Percentiles rank a stretch among this genome's conserved stretches.
Conservation (phyloP, 306 rosid genomes). For the Prunus mira region DNA sequence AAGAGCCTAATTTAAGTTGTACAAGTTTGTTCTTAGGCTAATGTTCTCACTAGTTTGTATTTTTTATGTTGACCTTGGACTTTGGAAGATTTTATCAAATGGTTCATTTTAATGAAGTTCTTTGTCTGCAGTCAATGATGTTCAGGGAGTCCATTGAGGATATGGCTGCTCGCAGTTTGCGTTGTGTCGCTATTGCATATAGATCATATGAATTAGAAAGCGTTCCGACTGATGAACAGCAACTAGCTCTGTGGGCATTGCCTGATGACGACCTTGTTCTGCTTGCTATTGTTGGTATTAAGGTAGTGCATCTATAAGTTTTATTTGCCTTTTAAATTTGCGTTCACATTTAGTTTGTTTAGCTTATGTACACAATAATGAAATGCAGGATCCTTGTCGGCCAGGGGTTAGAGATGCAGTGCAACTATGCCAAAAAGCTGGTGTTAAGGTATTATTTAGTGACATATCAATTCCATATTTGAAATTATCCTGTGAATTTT, state of each 20-base stretch:
- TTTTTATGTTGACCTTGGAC: not conserved
- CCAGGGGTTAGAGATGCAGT: conserved; percentile 71
- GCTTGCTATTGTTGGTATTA: conserved; percentile 85
- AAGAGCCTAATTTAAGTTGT: not conserved
- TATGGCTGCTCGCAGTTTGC: conserved; percentile 72
- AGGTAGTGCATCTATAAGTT: conserved; percentile 37
- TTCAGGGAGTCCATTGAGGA: conserved; percentile 66
- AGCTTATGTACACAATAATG: not conserved
- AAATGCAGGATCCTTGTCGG: conserved; percentile 74
- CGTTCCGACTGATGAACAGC: conserved; percentile 65
- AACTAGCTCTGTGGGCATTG: conserved; percentile 62
- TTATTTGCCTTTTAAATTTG: not conserved
- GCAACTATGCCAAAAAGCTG: conserved; percentile 82
- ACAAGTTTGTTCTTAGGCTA: not conserved
- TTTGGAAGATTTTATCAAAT: not conserved
- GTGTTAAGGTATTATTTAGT: conserved; percentile 70
- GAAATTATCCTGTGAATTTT: not conserved
- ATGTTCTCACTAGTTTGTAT: not conserved
- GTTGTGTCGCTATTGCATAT: conserved; percentile 87
- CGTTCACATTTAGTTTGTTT: not conserved
- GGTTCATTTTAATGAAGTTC: not conserved
- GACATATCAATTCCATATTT: not conserved
- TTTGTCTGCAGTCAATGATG: conserved; percentile 38
- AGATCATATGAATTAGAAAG: conserved; percentile 44
- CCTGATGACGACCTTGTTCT: conserved; percentile 81